Base-by-base conservation (phyloP, 139 green algal genomes). In the Mesotaenium endlicherianum region DNA sequence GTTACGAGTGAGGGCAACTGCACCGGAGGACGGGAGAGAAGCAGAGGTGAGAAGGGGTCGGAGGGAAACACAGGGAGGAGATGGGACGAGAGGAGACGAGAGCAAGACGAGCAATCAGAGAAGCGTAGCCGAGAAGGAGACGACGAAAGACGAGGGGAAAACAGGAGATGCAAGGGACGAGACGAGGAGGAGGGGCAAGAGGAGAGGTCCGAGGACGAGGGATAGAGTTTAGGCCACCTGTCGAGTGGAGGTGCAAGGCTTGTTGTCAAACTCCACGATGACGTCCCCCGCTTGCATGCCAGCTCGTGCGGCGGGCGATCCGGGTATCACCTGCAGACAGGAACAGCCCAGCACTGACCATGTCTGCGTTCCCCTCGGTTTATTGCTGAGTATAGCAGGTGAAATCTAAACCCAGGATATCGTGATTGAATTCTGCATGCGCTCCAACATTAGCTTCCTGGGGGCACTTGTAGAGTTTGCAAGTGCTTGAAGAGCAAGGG, bases 241-340 rank as follows among this genome's bases (percentile, higher is more conserved):
- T 11, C 75, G 34, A n/a, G 43, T 41, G 0, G 82, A 80, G 2
- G 75, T 80, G 20, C 88, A n/a, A 40, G 39, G 20, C 53, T 85
- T 17, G 14, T 74, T 75, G 3, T 79, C 85, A 77, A 90, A 90
- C 41, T 90, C 59, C n/a, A 90, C 84, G 20, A 90, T 83, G 6
- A 90, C 84, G 68, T 90, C 86, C 3, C 86, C 86, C 1, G 84
- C 39, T 40, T 55, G 38, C 14, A 90, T 38, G 17, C 86, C 86
- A n/a, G 30, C 86, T 20, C 11, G 17, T 11, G 89, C 86, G 49
- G 86, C 86, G 53, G 86, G 86, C n/a, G 82, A 90, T n/a, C 86
- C 86, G 3, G 86, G 75, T 36, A 79, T 68, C 38, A 90, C 86
- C 68, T 81, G 69, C 11, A 26, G 6, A 71, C 38, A 20, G 26